Conservation (phyloP, 257 asterid species). For the Voacanga thouarsii region DNA sequence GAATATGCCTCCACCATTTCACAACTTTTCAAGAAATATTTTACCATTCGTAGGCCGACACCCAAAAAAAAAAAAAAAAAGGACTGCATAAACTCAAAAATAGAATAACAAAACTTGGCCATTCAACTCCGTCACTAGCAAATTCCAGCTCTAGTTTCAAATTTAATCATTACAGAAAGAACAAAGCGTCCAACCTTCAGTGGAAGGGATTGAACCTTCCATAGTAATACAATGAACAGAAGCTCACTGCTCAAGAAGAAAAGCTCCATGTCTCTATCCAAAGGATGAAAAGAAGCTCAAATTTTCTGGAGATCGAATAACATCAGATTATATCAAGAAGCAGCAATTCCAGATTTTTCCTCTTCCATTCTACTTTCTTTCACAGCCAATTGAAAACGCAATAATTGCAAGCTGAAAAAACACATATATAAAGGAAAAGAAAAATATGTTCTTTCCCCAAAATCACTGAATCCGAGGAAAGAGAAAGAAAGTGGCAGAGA, state of each 20-base stretch:
- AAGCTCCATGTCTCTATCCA: slow-evolving; percentile 2
- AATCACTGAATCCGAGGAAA: slow-evolving; percentile 40
- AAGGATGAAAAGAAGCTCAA: slow-evolving; percentile 5
- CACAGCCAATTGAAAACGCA: slow-evolving; percentile 19
- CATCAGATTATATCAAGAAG: background rate
- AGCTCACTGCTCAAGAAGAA: background rate
- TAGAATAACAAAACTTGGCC: background rate
- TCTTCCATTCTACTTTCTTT: slow-evolving; percentile 9
- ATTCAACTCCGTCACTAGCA: background rate
- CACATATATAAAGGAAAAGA: background rate
- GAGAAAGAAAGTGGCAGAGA: slow-evolving; percentile 14
- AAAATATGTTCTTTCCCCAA: slow-evolving; percentile 17
- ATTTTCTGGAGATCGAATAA: background rate
- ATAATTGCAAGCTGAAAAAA: slow-evolving; percentile 15
- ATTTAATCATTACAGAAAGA: background rate
- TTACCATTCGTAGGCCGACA: background rate
- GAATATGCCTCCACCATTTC: slow-evolving; percentile 32
- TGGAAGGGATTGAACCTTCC: background rate
- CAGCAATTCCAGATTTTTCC: background rate
- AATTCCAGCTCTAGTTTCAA: slow-evolving; percentile 1
- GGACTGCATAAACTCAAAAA: background rate
- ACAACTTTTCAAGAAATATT: background rate
- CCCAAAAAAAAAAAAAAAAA: no score
- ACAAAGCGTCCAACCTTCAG: slow-evolving; percentile 1
- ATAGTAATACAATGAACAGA: background rate